These are phyloP conservation scores for Dendryphion nanum DNA, from an alignment of 2,329 filamentous ascomycete species.

Conservation along the genomic window DNA sequence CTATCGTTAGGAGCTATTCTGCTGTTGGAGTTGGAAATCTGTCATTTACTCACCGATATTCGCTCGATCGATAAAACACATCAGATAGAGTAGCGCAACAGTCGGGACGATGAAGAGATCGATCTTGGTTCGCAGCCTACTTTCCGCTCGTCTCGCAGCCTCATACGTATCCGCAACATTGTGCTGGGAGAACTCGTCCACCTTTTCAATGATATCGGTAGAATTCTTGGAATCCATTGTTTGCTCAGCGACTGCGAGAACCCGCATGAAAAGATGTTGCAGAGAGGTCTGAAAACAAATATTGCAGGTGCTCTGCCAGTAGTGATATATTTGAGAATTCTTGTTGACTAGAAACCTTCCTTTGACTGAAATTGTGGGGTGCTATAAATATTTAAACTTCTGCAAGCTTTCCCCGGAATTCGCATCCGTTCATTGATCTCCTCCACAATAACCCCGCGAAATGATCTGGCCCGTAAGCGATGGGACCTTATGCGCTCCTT, in stretches of 20 bases:
- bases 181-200: conserved; percentile 1
- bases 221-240: not conserved
- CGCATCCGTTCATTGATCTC: no score
- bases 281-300: no score
- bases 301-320: not conserved
- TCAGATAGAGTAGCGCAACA: conserved; percentile 62
- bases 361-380: no score
- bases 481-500: no score
- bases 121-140: conserved; percentile 58
- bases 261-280: no score
- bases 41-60: conserved; percentile 58
- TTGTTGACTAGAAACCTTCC: not conserved
- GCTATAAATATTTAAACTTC: no score
- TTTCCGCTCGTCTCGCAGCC: conserved; percentile 54
- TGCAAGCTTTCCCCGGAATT: no score
- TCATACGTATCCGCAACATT: conserved; percentile 37
- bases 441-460: no score
- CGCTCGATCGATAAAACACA: conserved; percentile 69
- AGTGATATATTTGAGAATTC: no score
- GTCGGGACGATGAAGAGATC: conserved; percentile 63
- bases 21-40: not conserved
- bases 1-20: conserved; percentile 1
- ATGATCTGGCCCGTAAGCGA: no score
- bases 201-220: not conserved
- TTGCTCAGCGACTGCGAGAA: no score